phyloP scores from a whole-genome alignment of 1,139 yeast genomes.

The Saccharomyces hybrid region DNA sequence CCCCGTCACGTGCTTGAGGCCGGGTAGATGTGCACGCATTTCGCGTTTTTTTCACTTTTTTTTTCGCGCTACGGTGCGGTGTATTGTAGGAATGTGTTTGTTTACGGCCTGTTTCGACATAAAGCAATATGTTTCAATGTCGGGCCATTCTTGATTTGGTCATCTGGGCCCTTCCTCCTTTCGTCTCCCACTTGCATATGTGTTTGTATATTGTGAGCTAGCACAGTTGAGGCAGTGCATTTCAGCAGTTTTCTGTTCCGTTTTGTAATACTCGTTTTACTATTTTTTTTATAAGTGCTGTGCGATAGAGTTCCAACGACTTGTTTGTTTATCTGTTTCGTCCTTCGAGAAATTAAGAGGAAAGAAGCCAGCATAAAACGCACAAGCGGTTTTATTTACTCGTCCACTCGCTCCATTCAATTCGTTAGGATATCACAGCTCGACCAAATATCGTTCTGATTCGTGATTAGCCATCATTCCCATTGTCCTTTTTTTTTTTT shows the following conservation, averaged over 20 bases:
- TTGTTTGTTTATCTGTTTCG: neutral
- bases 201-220: neutral
- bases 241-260: neutral
- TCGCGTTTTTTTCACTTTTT: neutral
- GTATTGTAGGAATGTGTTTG: neutral
- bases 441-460: neutral
- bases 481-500: neutral
- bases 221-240: neutral
- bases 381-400: neutral
- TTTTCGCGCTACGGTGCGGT: neutral
- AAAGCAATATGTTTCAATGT: neutral
- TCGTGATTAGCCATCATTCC: neutral
- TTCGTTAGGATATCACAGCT: neutral
- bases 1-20: neutral
- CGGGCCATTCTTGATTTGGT: neutral
- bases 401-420: neutral
- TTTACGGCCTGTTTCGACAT: neutral
- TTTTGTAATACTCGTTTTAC: neutral
- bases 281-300: neutral
- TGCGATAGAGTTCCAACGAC: neutral
- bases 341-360: neutral
- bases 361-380: neutral
- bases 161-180: neutral
- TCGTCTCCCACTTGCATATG: neutral
- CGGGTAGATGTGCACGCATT: constrained; percentile 9